A percentile compares a stretch with the other conserved stretches of the same genome.
Conservation (phyloP, 176 grass and related monocot species). For the Stipa capillata region DNA sequence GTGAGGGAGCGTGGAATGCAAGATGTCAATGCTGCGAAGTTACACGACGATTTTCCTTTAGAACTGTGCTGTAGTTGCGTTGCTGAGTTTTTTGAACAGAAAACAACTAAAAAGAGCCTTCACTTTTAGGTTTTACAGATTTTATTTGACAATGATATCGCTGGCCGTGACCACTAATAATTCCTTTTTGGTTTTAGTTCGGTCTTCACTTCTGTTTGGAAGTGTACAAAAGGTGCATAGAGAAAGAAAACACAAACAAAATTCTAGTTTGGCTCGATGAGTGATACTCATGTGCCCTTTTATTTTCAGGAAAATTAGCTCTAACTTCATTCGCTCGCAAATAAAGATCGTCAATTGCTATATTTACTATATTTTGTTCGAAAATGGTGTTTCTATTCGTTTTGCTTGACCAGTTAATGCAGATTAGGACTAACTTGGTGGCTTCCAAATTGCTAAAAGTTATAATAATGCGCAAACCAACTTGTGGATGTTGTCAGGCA, state of each 20-base stretch:
- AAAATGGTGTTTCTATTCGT: too few relatives aligned
- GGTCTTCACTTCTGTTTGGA: neutral
- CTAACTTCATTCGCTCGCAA: too few relatives aligned
- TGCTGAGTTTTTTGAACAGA: neutral
- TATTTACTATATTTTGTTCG: too few relatives aligned
- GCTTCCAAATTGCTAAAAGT: too few relatives aligned
- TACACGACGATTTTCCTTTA: neutral
- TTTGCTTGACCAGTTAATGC: too few relatives aligned
- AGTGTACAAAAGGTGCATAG: neutral
- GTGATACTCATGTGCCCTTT: too few relatives aligned
- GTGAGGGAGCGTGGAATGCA: neutral
- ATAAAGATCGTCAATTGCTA: too few relatives aligned
- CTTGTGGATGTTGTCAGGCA: too few relatives aligned
- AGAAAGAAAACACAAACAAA: neutral
- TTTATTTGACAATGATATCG: neutral
- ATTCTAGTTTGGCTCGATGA: neutral
- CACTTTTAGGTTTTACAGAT: neutral
- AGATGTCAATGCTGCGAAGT: neutral
- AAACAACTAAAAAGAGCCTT: neutral
- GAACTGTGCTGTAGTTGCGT: neutral
- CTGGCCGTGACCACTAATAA: neutral
- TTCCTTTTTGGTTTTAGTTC: neutral
- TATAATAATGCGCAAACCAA: too few relatives aligned
- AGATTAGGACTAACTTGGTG: too few relatives aligned
- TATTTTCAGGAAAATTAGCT: too few relatives aligned